These are phyloP conservation scores for Microbotryomycetes sp. DNA, from an alignment of 1,284 basidiomycete genomes.

Conservation along the genomic window DNA sequence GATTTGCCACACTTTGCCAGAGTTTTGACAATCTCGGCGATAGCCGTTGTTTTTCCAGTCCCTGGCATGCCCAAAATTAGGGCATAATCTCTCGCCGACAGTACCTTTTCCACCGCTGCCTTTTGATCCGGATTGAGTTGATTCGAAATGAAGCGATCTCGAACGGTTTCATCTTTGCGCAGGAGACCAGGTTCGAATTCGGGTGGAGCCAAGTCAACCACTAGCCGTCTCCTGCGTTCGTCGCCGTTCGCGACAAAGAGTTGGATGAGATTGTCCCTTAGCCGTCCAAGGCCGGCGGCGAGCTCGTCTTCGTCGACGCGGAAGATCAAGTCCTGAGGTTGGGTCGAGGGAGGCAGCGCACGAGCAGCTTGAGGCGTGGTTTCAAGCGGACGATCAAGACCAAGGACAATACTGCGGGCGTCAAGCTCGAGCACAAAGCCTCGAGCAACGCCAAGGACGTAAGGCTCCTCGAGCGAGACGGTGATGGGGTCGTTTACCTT, in stretches of 20 bases:
- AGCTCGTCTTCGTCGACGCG: constrained; percentile 93
- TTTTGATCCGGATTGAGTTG: constrained; percentile 68
- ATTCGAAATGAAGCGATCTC: constrained; percentile 13
- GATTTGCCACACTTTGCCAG: constrained; percentile 75
- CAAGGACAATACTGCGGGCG: constrained; percentile 59
- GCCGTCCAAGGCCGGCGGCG: constrained; percentile 71
- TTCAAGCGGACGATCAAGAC: constrained; percentile 69
- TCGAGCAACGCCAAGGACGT: constrained; percentile 69
- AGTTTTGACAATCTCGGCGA: constrained; percentile 75
- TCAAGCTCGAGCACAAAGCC: constrained; percentile 74
- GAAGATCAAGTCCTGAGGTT: constrained; percentile 50
- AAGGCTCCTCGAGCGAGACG: constrained; percentile 69
- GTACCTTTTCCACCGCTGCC: constrained; percentile 62
- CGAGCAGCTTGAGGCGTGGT: constrained; percentile 47
- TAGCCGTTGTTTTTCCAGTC: constrained; percentile 94
- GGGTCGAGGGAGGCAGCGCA: constrained; percentile 39
- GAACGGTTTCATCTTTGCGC: neutral
- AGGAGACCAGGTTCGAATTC: constrained; percentile 46
- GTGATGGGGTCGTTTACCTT: constrained; percentile 71
- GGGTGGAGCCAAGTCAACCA: constrained; percentile 75
- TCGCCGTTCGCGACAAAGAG: constrained; percentile 68
- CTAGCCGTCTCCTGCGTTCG: constrained; percentile 56
- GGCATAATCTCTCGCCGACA: constrained; percentile 80
- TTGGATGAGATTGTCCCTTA: constrained; percentile 82
- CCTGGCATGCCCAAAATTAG: constrained; percentile 95